These are phyloP conservation scores for Beauveria medogensis DNA, from an alignment of 2,329 filamentous ascomycete genomes.

Conservation along the genomic window DNA sequence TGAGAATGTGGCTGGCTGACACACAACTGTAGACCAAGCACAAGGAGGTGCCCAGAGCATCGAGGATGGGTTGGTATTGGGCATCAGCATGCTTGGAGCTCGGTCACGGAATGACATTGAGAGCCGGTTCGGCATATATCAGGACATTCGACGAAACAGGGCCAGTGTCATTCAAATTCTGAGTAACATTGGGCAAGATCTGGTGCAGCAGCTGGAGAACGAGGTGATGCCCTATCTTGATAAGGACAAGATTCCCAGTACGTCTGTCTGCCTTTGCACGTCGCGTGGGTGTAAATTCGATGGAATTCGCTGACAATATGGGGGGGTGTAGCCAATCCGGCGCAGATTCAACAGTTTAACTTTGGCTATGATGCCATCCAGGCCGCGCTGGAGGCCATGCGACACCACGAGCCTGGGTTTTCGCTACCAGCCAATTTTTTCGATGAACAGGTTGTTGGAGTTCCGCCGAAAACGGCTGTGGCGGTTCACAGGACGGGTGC, in stretches of 20 bases:
- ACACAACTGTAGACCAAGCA: slow-evolving; percentile 26
- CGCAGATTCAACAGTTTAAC: slow-evolving; percentile 13
- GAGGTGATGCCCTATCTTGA: slow-evolving; percentile 22
- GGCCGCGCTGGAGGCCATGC: slow-evolving; percentile 15
- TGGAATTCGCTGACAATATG: neutral
- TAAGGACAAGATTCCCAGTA: slow-evolving; percentile 24
- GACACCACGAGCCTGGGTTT: slow-evolving; percentile 14
- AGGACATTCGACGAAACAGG: slow-evolving; percentile 19
- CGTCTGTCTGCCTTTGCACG: neutral
- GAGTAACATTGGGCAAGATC: slow-evolving; percentile 28
- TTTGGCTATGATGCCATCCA: slow-evolving; percentile 18
- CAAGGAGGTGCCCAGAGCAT: slow-evolving; percentile 29
- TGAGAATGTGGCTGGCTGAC: neutral
- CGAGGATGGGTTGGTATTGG: slow-evolving; percentile 28
- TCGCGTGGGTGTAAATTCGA: too few relatives aligned
- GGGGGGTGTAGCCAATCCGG: neutral
- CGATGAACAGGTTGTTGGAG: slow-evolving; percentile 13
- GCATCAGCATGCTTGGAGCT: slow-evolving; percentile 20
- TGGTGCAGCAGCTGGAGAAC: slow-evolving; percentile 20
- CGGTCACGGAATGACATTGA: slow-evolving; percentile 15
- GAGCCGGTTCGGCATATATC: slow-evolving; percentile 19
- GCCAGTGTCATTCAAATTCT: slow-evolving; percentile 31
- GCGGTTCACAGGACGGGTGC: neutral
- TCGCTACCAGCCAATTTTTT: slow-evolving; percentile 17
- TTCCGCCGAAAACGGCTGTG: neutral